Evolutionary conservation across 805 yeast species (phyloP), one percentile per base, ranked within the genome.

Genomic region (Teunomyces stri): DNA sequence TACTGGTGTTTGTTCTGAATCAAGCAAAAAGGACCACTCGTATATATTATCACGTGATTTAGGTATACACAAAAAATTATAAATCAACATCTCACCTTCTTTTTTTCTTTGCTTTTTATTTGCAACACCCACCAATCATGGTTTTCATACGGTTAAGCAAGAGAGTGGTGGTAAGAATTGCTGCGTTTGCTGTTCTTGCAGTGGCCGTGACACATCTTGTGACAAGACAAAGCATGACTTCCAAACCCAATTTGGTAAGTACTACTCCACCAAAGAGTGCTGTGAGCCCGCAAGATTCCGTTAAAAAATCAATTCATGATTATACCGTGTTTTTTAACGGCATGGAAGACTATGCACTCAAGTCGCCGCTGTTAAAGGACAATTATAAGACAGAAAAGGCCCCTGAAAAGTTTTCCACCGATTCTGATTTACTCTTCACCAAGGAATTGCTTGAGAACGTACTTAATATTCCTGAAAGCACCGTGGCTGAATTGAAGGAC

Each of bases 391-490:
- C 61, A 3, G 73, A 64, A 11, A 69, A 66, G 51, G 84, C 81
- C 2, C 60, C 57, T 47, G 78, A 79, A 56, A 60, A 64, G 44
- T 75, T 75, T 51, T 64, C 72, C 3, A 54, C 62, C 12, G 74
- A 72, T 49, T 60, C 57, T 3, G 72, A 66, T 42, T 72, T 76
- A 51, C 53, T 73, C 9, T 78, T 78, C 56, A 66, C 74, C 30
- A 72, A 74, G 50, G 70, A 69, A 15, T 80, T 80, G 52, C 64
- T 78, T 13, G 69, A 69, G 43, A 64, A 64, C 48, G 60, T 80
- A 7, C 60, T 80, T 37, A 71, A 70, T 30, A 56, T 80, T 12
- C 62, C 74, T 10, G 68, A 66, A 3, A 50, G 51, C 2, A 60
- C 75, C 1, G 51, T 65, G 20, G 53, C 57, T 1, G 63, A 61